Evolutionary conservation across 495 filamentous ascomycete species (phyloP).

Genomic region (Penicillium psychrofluorescens): DNA sequence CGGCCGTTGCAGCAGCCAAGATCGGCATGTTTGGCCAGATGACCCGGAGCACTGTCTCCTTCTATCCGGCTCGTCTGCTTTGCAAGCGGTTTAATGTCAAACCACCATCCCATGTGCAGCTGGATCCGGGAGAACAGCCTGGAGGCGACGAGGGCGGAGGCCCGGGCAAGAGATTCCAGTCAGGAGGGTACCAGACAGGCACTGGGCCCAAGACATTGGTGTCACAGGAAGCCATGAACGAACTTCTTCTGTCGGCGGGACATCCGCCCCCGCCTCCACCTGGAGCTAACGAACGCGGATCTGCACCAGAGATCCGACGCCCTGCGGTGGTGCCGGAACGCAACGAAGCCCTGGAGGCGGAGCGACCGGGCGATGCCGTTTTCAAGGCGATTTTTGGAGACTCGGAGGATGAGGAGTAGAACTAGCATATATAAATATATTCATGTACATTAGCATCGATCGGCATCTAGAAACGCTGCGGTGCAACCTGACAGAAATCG

Average conservation of each 20-base stretch:
- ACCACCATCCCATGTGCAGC: conserved; percentile 63
- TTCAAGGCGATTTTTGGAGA: conserved; percentile 93
- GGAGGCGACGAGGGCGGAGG: conserved; percentile 8
- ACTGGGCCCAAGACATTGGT: conserved; percentile 26
- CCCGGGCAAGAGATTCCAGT: conserved; percentile 25
- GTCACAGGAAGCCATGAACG: conserved; percentile 34
- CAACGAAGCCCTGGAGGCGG: conserved; percentile 81
- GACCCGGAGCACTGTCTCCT: conserved; percentile 66
- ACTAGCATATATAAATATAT: not conserved
- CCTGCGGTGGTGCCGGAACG: conserved; percentile 58
- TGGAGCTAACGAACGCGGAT: conserved; percentile 5
- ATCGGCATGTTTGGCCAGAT: conserved; percentile 88
- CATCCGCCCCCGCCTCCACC: conserved; percentile 11
- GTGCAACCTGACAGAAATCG: too few species aligned
- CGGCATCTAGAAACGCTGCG: too few species aligned
- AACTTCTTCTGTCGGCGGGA: conserved; percentile 23
- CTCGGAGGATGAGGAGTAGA: conserved; percentile 59
- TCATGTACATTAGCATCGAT: not conserved
- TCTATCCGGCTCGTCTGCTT: conserved; percentile 74
- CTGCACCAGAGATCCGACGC: conserved; percentile 6
- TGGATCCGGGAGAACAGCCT: conserved; percentile 41
- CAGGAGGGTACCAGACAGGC: conserved; percentile 27
- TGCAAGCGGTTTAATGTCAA: conserved; percentile 90
- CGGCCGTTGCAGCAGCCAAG: conserved; percentile 80
- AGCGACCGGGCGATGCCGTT: conserved; percentile 78